Percentiles rank a stretch among this genome's conserved stretches.
phyloP scores from a whole-genome alignment of 2,329 filamentous ascomycete genomes.

The Escovopsis sp. region DNA sequence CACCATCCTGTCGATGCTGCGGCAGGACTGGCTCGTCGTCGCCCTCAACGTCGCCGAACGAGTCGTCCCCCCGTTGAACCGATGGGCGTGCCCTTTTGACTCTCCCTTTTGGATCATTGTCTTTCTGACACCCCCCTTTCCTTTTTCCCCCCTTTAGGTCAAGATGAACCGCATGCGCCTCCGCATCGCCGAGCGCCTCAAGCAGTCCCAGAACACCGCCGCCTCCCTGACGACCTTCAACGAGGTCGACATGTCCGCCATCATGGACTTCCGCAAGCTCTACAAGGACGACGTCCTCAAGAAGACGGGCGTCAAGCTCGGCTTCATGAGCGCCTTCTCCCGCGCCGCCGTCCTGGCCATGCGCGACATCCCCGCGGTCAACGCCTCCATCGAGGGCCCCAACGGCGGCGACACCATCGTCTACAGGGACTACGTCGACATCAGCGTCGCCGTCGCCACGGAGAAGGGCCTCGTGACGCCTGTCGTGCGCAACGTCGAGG shows the following conservation, averaged over 20 bases:
- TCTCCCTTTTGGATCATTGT: too few species aligned
- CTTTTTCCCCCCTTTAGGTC: slow-evolving; percentile 40
- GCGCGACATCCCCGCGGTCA: slow-evolving; percentile 87
- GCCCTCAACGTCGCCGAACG: too few species aligned
- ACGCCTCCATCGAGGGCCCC: slow-evolving; percentile 91
- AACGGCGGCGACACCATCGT: slow-evolving; percentile 95
- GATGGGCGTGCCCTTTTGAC: too few species aligned
- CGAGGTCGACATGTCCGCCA: slow-evolving; percentile 94
- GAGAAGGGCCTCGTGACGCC: slow-evolving; percentile 96
- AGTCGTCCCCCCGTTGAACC: too few species aligned
- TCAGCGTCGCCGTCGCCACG: slow-evolving; percentile 91
- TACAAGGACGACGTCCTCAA: slow-evolving; percentile 96
- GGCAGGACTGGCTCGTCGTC: too few species aligned
- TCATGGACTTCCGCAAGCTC: slow-evolving; percentile 93
- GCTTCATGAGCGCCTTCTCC: slow-evolving; percentile 98
- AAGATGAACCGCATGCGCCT: slow-evolving; percentile 99
- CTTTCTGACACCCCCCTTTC: too few species aligned
- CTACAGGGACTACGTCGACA: slow-evolving; percentile 94
- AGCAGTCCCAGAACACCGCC: slow-evolving; percentile 98
- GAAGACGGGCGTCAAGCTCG: slow-evolving; percentile 92
- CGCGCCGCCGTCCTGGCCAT: slow-evolving; percentile 81
- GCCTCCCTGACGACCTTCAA: slow-evolving; percentile 97
- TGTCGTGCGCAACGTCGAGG: slow-evolving; percentile 85
- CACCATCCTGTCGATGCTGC: too few species aligned
- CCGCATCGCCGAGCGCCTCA: slow-evolving; percentile 89